These are phyloP conservation scores for Malassezia restricta DNA, from an alignment of 1,284 basidiomycete genomes.

Conservation along the genomic window DNA sequence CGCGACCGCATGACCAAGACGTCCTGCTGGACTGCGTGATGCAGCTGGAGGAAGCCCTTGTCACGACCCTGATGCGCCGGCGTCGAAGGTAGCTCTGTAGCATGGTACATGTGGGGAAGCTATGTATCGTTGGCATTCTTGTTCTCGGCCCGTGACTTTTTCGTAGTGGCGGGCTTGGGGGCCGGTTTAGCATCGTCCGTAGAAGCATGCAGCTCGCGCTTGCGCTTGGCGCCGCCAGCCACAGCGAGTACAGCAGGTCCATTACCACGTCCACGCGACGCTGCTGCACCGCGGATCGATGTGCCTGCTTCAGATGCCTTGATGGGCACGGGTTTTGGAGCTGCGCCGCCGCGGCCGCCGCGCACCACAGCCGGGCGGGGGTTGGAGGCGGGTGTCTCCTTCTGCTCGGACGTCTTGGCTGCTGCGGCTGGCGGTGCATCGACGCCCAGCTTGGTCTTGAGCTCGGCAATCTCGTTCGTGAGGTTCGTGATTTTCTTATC, in stretches of 20 bases:
- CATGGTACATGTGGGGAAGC: neutral
- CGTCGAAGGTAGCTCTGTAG: neutral
- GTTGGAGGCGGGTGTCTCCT: neutral
- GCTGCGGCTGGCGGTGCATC: neutral
- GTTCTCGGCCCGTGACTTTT: slow-evolving; percentile 8
- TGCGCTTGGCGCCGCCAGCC: slow-evolving; percentile 12
- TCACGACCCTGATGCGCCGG: neutral
- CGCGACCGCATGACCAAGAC: slow-evolving; percentile 2
- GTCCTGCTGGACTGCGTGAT: slow-evolving; percentile 7
- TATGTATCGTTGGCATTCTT: neutral
- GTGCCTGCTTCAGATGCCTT: slow-evolving; percentile 3
- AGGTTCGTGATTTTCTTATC: slow-evolving; percentile 41
- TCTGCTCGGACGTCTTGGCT: neutral
- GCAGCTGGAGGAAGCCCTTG: slow-evolving; percentile 13
- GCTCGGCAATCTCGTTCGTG: slow-evolving; percentile 31
- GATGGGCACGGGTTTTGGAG: slow-evolving; percentile 15
- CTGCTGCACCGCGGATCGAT: slow-evolving; percentile 15
- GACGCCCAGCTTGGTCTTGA: slow-evolving; percentile 26
- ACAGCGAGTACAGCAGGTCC: slow-evolving; percentile 1
- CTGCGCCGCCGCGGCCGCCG: slow-evolving; percentile 3
- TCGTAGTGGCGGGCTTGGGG: slow-evolving; percentile 1
- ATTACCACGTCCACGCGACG: slow-evolving; percentile 1
- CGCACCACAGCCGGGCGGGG: slow-evolving; percentile 13
- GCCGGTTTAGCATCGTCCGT: slow-evolving; percentile 1
- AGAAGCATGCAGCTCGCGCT: slow-evolving; percentile 9